These are phyloP conservation scores for Calonectria honghensis DNA, from an alignment of 2,329 filamentous ascomycete species.

Conservation along the genomic window DNA sequence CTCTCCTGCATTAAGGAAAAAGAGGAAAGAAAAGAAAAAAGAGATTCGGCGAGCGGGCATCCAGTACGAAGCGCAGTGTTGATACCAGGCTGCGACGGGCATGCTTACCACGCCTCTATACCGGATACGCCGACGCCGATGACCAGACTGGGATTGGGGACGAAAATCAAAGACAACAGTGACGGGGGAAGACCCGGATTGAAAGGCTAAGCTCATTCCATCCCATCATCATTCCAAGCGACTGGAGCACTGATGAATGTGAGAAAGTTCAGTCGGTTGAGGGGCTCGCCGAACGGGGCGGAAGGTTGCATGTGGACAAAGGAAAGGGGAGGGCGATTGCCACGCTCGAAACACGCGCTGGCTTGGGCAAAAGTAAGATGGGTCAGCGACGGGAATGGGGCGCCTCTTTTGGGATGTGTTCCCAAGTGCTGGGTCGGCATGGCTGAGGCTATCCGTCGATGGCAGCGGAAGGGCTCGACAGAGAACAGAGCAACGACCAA, in stretches of 20 bases:
- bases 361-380: slow-evolving; percentile 33
- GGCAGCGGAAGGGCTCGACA: slow-evolving; percentile 56
- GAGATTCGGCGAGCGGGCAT: slow-evolving; percentile 1
- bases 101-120: slow-evolving; percentile 13
- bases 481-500: slow-evolving; percentile 41
- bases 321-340: slow-evolving; percentile 43
- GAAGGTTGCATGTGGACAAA: slow-evolving; percentile 37
- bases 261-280: slow-evolving; percentile 43
- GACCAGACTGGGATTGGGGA: slow-evolving; percentile 30
- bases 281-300: slow-evolving; percentile 19
- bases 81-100: slow-evolving; percentile 18
- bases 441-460: slow-evolving; percentile 60
- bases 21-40: not conserved
- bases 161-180: slow-evolving; percentile 31
- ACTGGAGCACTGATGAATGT: slow-evolving; percentile 44
- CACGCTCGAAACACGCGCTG: slow-evolving; percentile 36
- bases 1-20: slow-evolving; percentile 23
- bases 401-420: slow-evolving; percentile 55
- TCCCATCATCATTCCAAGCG: slow-evolving; percentile 49
- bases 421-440: slow-evolving; percentile 59
- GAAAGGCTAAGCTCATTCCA: slow-evolving; percentile 45
- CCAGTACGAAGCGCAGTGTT: not conserved
- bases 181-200: slow-evolving; percentile 13
- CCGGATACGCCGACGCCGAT: slow-evolving; percentile 35
- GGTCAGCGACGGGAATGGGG: slow-evolving; percentile 52